These are phyloP conservation scores for Tillandsia fasciculata DNA, from an alignment of 176 grass and related monocot genomes.

Conservation along the genomic window DNA sequence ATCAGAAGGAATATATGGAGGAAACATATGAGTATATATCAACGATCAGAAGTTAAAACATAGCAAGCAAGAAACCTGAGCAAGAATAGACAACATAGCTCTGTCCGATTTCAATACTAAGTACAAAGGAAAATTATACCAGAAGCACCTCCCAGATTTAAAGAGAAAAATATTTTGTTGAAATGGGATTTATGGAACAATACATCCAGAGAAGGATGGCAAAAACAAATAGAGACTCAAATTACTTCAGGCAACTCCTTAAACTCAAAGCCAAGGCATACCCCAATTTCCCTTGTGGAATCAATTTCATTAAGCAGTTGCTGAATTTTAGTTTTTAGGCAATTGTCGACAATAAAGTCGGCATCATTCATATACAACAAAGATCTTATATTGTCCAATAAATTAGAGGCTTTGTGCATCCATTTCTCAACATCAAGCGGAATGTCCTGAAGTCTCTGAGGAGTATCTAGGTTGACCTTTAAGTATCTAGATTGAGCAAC, in stretches of 20 bases:
- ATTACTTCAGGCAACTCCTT: constrained; percentile 46
- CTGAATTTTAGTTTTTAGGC: constrained; percentile 47
- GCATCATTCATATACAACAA: constrained; percentile 36
- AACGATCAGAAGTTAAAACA: no score
- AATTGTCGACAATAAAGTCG: constrained; percentile 22
- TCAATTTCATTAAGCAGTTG: constrained; percentile 52
- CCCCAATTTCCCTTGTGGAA: constrained; percentile 38
- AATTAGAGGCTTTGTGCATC: constrained; percentile 33
- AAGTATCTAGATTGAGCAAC: constrained; percentile 41
- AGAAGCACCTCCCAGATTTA: no score
- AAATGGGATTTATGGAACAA: no score
- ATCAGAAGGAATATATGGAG: no score
- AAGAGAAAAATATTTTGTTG: no score
- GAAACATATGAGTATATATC: no score
- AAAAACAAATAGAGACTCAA: no score
- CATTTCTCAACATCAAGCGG: constrained; percentile 45
- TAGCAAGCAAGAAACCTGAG: no score
- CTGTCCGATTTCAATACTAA: no score
- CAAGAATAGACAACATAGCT: no score
- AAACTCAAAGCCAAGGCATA: constrained; percentile 58
- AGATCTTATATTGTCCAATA: constrained; percentile 41
- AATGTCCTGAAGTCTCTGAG: constrained; percentile 43
- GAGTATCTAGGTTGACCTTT: constrained; percentile 47
- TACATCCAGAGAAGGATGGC: no score
- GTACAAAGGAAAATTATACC: no score